These are phyloP conservation scores for Xylaria grammica DNA, from an alignment of 495 filamentous ascomycete genomes.

Conservation along the genomic window DNA sequence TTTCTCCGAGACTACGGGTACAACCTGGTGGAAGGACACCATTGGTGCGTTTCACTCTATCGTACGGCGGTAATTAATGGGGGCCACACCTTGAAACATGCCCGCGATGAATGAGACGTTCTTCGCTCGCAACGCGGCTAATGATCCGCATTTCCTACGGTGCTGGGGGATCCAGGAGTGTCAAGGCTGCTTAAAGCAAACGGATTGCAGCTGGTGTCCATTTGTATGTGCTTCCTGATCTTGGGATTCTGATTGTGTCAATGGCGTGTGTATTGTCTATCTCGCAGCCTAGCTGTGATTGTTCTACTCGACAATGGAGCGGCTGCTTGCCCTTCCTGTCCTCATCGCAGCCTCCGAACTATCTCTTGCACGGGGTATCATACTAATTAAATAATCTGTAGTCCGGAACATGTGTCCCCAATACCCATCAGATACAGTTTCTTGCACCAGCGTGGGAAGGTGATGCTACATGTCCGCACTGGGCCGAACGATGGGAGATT, in stretches of 20 bases:
- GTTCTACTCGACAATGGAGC: too few relatives aligned
- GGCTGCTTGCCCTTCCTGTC: too few relatives aligned
- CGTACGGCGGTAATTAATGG: too few relatives aligned
- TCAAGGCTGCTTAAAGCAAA: conserved; percentile 43
- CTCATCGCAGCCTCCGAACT: too few relatives aligned
- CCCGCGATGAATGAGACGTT: conserved; percentile 6
- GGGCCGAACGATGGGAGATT: conserved; percentile 57
- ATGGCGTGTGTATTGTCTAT: not conserved
- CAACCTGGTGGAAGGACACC: too few relatives aligned
- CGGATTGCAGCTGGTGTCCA: conserved; percentile 58
- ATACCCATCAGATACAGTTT: conserved; percentile 42
- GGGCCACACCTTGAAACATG: too few relatives aligned
- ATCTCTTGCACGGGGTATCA: too few relatives aligned
- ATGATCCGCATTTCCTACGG: conserved; percentile 42
- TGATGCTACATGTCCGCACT: conserved; percentile 50
- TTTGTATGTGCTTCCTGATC: conserved; percentile 39
- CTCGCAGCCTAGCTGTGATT: not conserved
- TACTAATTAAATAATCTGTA: too few relatives aligned
- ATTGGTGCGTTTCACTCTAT: too few relatives aligned
- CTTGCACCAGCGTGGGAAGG: conserved; percentile 52
- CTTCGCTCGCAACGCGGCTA: conserved; percentile 5
- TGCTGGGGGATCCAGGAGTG: conserved; percentile 57
- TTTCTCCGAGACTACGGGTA: too few relatives aligned
- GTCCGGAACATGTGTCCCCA: conserved; percentile 58
- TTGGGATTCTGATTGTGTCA: not conserved